Evolutionary conservation across 179 eudicot genomes (phyloP).

Genomic region (Gypsophila paniculata): DNA sequence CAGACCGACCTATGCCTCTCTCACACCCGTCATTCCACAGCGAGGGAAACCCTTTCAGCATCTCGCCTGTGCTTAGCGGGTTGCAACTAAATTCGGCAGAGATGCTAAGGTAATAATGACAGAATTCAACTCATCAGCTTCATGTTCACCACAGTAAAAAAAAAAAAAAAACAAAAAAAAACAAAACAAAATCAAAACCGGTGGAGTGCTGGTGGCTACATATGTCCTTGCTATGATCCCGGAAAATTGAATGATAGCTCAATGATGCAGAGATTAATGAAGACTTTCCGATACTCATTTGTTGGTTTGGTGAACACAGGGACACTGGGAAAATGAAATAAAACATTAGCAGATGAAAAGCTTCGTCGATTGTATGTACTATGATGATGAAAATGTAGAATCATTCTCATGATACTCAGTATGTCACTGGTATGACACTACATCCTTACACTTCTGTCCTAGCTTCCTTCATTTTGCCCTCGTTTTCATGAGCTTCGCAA

Average conservation of each 20-base stretch:
- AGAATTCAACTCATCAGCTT: constrained; percentile 11
- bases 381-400: constrained; percentile 4
- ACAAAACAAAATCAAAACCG: too few relatives aligned
- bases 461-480: background rate
- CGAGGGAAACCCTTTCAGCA: constrained; percentile 8
- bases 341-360: constrained; percentile 13
- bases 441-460: background rate
- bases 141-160: constrained; percentile 8
- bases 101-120: constrained; percentile 17
- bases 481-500: background rate
- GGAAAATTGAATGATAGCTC: background rate
- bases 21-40: constrained; percentile 12
- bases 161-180: too few relatives aligned
- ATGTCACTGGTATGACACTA: constrained; percentile 13
- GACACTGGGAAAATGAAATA: constrained; percentile 11
- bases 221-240: background rate
- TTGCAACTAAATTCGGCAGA: constrained; percentile 12
- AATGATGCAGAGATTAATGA: constrained; percentile 12
- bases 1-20: constrained; percentile 19
- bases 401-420: constrained; percentile 2
- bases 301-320: constrained; percentile 20
- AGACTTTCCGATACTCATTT: constrained; percentile 13
- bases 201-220: constrained; percentile 4
- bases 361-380: constrained; percentile 7
- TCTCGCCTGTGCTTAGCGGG: constrained; percentile 16